Evolutionary conservation across 208 protist species (phyloP).

Genomic region (Vickermania ingenoplastis): DNA sequence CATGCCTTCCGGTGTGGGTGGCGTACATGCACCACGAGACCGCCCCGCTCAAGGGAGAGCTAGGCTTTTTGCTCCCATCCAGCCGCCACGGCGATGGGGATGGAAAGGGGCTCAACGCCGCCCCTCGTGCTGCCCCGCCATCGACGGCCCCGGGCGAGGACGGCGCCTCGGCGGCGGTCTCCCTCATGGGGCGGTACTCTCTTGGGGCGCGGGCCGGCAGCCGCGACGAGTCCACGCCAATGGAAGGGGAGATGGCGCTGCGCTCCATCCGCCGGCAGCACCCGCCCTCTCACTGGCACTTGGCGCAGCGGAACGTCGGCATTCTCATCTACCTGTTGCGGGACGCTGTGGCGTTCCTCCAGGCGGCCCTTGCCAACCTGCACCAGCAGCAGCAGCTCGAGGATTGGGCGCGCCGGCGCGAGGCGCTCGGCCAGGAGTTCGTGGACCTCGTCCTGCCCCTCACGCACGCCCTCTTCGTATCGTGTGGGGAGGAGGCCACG

Average conservation of each 20-base stretch:
- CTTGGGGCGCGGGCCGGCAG: no score
- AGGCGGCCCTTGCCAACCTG: neutral
- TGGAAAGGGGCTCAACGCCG: neutral
- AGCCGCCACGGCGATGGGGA: no score
- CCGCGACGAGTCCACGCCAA: no score
- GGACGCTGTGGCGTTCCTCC: neutral
- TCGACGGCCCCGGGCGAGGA: neutral
- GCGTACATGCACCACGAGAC: constrained; percentile 40
- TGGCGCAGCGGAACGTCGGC: neutral
- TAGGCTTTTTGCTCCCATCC: no score
- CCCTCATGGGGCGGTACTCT: no score
- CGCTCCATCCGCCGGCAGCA: neutral
- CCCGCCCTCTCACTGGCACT: neutral
- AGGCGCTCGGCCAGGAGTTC: neutral
- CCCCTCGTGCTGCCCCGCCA: neutral
- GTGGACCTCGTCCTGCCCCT: neutral
- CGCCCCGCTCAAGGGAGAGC: neutral
- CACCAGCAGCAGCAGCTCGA: neutral
- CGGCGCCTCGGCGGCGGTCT: neutral
- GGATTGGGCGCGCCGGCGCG: neutral
- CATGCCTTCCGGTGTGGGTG: constrained; percentile 38
- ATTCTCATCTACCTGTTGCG: neutral
- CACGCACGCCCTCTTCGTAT: neutral
- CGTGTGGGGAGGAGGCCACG: neutral
- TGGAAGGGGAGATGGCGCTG: no score